phyloP scores from a whole-genome alignment of 208 protist species.

The Zelonia costaricensis region DNA sequence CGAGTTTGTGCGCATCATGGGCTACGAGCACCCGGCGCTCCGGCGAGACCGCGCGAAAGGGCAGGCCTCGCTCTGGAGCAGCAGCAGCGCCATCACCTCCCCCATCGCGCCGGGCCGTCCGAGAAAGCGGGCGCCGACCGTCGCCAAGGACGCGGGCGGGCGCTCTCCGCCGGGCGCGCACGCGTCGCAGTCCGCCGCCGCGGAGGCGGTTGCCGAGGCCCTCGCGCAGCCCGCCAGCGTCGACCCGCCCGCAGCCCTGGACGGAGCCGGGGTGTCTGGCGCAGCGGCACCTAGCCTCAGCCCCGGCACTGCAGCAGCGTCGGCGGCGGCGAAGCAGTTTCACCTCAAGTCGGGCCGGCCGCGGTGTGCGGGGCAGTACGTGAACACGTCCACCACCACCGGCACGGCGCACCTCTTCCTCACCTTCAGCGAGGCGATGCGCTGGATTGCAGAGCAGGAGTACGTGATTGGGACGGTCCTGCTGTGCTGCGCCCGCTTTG shows the following conservation, averaged over 20 bases:
- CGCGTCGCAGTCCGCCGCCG: slow-evolving; percentile 7
- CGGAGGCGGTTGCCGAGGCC: slow-evolving; percentile 13
- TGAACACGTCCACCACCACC: slow-evolving; percentile 12
- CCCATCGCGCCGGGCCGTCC: slow-evolving; percentile 10
- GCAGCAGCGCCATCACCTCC: slow-evolving; percentile 22
- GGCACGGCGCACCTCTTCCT: slow-evolving; percentile 52
- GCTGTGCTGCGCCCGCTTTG: slow-evolving; percentile 51
- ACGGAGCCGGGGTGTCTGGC: background rate
- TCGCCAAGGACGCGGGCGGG: background rate
- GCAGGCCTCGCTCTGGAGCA: slow-evolving; percentile 30
- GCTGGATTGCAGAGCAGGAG: slow-evolving; percentile 83
- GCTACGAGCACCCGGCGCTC: slow-evolving; percentile 55
- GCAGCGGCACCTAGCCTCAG: background rate
- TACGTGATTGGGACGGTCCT: slow-evolving; percentile 83
- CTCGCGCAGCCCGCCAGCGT: background rate
- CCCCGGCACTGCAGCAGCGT: background rate
- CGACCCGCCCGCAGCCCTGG: background rate
- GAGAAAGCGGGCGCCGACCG: slow-evolving; percentile 2
- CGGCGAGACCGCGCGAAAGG: slow-evolving; percentile 20
- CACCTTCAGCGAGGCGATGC: slow-evolving; percentile 48
- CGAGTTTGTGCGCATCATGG: slow-evolving; percentile 74
- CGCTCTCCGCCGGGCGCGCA: background rate
- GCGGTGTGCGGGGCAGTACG: slow-evolving; percentile 25
- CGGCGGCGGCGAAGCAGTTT: slow-evolving; percentile 1
- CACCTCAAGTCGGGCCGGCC: slow-evolving; percentile 24